Conservation (phyloP, 768 basidiomycete species). For the Psilocybe cyanescens region DNA sequence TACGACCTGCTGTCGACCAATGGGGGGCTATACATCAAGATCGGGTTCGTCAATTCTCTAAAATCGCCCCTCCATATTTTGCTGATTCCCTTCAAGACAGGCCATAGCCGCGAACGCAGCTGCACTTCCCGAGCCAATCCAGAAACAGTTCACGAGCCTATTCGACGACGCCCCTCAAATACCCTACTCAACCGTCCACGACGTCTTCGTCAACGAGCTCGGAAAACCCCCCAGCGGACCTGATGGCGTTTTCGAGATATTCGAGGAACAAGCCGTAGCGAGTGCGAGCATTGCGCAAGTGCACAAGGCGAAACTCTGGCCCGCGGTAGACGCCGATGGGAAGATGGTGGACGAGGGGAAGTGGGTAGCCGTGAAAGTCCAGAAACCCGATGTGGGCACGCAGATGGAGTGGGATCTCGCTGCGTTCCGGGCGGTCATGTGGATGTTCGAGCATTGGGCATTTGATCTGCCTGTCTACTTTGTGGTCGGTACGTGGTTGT, state of each 20-base stretch:
- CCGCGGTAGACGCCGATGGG: conserved; percentile 33
- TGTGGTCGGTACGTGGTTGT: conserved; percentile 58
- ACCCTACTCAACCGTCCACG: conserved; percentile 66
- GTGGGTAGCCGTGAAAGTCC: conserved; percentile 93
- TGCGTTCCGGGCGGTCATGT: conserved; percentile 73
- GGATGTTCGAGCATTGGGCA: conserved; percentile 76
- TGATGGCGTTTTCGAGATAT: conserved; percentile 76
- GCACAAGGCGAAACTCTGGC: conserved; percentile 70
- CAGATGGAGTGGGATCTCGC: conserved; percentile 88
- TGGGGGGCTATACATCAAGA: conserved; percentile 86
- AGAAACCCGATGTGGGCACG: conserved; percentile 85
- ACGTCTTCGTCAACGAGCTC: conserved; percentile 73
- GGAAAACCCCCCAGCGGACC: conserved; percentile 68
- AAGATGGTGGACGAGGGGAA: conserved; percentile 42
- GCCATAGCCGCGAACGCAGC: conserved; percentile 87
- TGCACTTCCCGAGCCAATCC: conserved; percentile 81
- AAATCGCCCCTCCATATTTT: not conserved
- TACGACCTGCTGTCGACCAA: conserved; percentile 79
- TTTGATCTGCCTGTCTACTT: conserved; percentile 90
- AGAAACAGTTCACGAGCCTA: conserved; percentile 78
- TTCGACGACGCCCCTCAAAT: conserved; percentile 92
- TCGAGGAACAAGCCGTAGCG: conserved; percentile 78
- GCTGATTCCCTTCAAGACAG: conserved; percentile 47
- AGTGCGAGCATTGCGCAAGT: conserved; percentile 95
- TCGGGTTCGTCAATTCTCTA: conserved; percentile 44